Conservation (phyloP, 2,329 filamentous ascomycete species). For the Aureobasidium sp. region DNA sequence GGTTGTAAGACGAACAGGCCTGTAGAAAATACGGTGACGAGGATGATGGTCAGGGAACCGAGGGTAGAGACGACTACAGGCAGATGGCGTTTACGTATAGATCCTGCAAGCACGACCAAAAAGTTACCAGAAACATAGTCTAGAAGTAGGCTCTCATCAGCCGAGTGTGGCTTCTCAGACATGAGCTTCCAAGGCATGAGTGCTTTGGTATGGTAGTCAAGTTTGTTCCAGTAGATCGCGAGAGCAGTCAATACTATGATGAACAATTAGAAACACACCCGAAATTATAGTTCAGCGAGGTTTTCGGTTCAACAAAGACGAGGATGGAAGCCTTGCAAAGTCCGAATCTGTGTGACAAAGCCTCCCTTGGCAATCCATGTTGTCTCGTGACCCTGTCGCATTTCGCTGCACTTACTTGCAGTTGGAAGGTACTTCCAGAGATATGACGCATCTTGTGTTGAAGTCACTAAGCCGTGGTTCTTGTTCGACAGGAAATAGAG, state of each 20-base stretch:
- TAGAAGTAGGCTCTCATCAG: not conserved
- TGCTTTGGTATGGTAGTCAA: not conserved
- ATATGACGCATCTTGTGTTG: not conserved
- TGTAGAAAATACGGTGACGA: not conserved
- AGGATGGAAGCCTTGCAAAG: too few species aligned
- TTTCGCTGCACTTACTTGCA: not conserved
- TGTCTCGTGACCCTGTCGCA: too few species aligned
- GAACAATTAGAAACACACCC: not conserved
- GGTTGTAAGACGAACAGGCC: not conserved
- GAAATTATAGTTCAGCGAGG: not conserved
- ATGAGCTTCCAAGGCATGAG: slow-evolving; percentile 3
- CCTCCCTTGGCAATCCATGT: too few species aligned
- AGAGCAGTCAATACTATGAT: not conserved
- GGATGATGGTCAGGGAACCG: not conserved
- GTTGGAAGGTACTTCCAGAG: not conserved
- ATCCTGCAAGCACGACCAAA: not conserved
- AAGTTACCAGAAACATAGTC: not conserved
- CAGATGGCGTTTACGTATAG: not conserved
- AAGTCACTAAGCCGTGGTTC: not conserved
- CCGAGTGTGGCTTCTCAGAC: not conserved
- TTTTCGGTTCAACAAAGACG: not conserved
- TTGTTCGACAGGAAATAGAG: not conserved
- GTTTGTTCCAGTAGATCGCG: not conserved
- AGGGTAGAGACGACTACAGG: not conserved
- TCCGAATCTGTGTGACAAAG: too few species aligned